A percentile compares a stretch with the other conserved stretches of the same genome.
These are phyloP conservation scores for Gleditsia sinensis DNA, from an alignment of 306 rosid species.

Conservation along the genomic window DNA sequence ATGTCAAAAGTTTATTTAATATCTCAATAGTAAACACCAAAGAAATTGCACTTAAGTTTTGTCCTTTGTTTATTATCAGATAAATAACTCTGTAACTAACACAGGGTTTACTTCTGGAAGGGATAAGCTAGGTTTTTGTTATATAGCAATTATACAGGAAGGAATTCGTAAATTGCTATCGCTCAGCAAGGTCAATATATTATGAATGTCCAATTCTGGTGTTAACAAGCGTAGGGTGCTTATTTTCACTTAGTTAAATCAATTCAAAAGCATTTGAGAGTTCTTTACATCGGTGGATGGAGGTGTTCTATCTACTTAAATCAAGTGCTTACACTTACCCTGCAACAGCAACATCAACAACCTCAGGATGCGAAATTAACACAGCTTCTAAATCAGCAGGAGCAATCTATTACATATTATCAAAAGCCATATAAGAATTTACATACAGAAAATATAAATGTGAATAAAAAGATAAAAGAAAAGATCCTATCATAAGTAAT, in stretches of 20 bases:
- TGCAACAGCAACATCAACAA: slow-evolving; percentile 49
- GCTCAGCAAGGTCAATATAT: slow-evolving; percentile 10
- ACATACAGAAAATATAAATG: not conserved
- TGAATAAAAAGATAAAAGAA: not conserved
- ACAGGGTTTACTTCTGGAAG: too few species aligned
- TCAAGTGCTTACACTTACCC: slow-evolving; percentile 33
- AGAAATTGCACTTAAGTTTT: too few species aligned
- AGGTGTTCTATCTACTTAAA: not conserved
- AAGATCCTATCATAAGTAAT: too few species aligned
- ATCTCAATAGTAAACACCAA: too few species aligned
- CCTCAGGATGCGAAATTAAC: slow-evolving; percentile 47
- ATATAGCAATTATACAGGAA: not conserved
- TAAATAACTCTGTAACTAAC: too few species aligned
- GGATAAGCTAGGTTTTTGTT: not conserved
- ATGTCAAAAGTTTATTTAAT: too few species aligned
- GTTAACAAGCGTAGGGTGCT: too few species aligned
- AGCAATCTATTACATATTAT: slow-evolving; percentile 47
- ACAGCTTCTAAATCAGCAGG: slow-evolving; percentile 59
- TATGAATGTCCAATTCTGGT: too few species aligned
- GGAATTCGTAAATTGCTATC: not conserved
- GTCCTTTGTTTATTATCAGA: too few species aligned
- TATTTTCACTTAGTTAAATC: too few species aligned
- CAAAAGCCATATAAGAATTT: slow-evolving; percentile 17
- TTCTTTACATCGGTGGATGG: not conserved
- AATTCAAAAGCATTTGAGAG: too few species aligned